These are phyloP conservation scores for Diaporthe eres DNA, from an alignment of 2,329 filamentous ascomycete genomes.

Conservation along the genomic window DNA sequence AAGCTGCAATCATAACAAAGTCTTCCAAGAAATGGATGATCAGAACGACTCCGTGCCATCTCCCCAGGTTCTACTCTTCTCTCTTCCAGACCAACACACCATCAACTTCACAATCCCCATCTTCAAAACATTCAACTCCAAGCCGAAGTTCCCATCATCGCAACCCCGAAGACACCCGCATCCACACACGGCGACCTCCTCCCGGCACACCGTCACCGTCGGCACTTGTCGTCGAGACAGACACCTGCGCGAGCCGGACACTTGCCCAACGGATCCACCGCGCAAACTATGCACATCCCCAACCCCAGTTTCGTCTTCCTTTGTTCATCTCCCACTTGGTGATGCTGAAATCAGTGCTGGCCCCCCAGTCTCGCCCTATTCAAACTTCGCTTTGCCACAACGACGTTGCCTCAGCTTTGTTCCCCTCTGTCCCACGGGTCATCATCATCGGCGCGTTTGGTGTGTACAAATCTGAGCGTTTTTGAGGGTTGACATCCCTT, in stretches of 20 bases:
- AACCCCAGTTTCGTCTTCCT: neutral
- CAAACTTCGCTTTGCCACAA: neutral
- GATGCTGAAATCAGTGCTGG: conserved; percentile 11
- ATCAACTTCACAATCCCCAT: conserved; percentile 9
- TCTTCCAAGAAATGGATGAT: conserved; percentile 6
- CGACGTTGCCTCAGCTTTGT: conserved; percentile 21
- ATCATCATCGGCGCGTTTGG: conserved; percentile 13
- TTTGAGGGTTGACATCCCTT: neutral
- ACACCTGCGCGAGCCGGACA: conserved; percentile 18
- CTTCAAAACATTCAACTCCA: conserved; percentile 19
- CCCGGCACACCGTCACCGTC: conserved; percentile 8
- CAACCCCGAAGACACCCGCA: neutral
- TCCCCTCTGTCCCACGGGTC: conserved; percentile 5
- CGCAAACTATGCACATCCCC: conserved; percentile 7
- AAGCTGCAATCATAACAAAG: conserved; percentile 28
- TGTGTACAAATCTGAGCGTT: neutral
- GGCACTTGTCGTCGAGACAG: conserved; percentile 9
- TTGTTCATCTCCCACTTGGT: conserved; percentile 19
- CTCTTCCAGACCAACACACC: conserved; percentile 17
- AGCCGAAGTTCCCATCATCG: conserved; percentile 4
- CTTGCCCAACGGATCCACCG: conserved; percentile 7
- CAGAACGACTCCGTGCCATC: conserved; percentile 1
- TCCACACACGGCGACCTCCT: conserved; percentile 1
- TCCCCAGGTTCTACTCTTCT: conserved; percentile 12
- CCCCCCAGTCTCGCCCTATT: neutral